Percentiles rank a stretch among this genome's conserved stretches.
Evolutionary conservation across 345 rosid species (phyloP).

Genomic region (Raphanus sativus): DNA sequence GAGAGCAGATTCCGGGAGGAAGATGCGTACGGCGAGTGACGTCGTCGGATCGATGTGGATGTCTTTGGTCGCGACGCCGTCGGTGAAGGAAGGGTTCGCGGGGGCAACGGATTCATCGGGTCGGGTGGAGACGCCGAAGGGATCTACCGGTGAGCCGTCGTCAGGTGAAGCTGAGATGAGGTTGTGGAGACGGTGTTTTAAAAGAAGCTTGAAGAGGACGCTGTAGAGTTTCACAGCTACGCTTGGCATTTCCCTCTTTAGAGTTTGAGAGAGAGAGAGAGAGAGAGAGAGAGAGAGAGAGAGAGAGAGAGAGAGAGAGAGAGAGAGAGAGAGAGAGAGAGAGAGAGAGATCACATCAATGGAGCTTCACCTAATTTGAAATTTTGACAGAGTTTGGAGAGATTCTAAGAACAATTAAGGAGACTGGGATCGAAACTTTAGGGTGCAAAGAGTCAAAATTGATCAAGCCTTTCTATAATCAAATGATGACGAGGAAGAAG

Average conservation of each 20-base stretch:
- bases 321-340: not conserved
- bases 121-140: constrained; percentile 60
- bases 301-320: not conserved
- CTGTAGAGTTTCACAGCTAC: constrained; percentile 58
- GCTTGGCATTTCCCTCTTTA: constrained; percentile 49
- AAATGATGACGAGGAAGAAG: constrained; percentile 31
- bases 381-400: not conserved
- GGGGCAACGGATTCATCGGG: constrained; percentile 50
- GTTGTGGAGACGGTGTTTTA: constrained; percentile 50
- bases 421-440: not conserved
- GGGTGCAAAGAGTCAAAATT: constrained; percentile 11
- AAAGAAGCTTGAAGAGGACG: constrained; percentile 60
- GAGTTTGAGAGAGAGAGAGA: not conserved
- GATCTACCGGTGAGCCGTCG: constrained; percentile 9
- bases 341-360: constrained; percentile 26
- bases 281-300: not conserved
- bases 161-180: constrained; percentile 38
- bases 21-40: constrained; percentile 62
- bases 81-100: constrained; percentile 56
- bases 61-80: constrained; percentile 73
- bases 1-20: constrained; percentile 60
- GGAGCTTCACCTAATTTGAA: constrained; percentile 1
- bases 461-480: constrained; percentile 22
- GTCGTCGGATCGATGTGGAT: constrained; percentile 67
- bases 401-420: not conserved